Base-by-base conservation (phyloP, 352 stramenopile species). In the Phytophthora parvispora region DNA sequence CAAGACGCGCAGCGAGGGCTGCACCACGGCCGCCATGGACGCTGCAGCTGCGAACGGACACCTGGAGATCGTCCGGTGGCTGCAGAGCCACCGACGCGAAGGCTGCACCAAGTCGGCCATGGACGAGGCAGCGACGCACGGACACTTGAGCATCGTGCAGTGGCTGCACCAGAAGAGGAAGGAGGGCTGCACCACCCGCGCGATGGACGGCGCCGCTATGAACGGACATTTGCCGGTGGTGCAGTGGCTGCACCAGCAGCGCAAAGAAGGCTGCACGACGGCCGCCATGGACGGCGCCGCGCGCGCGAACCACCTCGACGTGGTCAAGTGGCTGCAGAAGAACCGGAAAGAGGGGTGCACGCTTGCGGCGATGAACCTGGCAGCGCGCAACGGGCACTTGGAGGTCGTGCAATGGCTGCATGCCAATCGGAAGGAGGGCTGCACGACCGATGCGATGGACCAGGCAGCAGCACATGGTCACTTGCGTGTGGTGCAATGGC, bases 261-360 rank as follows among this genome's bases (percentile, higher is more conserved):
- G 73, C 6, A 58, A 62, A 34, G 69, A 77, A 52, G 73, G 68
- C 3, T 75, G 68, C 42, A 75, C 68, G 10, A 69, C 60, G 8
- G 60, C 55, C 45, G 73, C 73, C 1, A 75, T 81, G 64, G 60
- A 72, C 12, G 58, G 49, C 3, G 64, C 64, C 13, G 73, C 64
- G 0, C 32, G 42, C 3, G 27, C n/a, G 18, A 67, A 68, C 7
- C 69, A 78, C 34, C 6, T 77, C 2, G 9, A 63, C 2, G 54
- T 77, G 4, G 54, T 77, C 12, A 15, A 80, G 12, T 80, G 72
- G 72, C 36, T 80, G 16, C 72, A 80, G 1, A 52, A 66, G 12
- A 79, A 77, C 28, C 64, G 69, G 2, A 59, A 63, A 9, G 64
- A 77, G 22, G 69, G 64, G 2, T 67, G 69, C 20, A 77, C 73